Conservation (phyloP, 768 basidiomycete genomes). For the Hypholoma sublateritium region DNA sequence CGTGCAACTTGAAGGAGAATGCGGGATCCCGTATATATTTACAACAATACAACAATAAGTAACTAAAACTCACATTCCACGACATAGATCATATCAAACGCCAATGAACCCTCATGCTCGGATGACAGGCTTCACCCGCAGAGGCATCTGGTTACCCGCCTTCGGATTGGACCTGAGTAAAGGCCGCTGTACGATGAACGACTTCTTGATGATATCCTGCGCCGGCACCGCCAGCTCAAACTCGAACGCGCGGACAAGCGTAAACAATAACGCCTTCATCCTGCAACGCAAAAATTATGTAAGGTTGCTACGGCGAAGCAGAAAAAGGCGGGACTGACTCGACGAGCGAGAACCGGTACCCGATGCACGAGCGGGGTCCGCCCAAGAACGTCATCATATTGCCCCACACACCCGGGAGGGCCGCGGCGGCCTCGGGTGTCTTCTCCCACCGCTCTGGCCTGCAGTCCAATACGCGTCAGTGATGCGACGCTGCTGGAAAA, state of each 20-base stretch:
- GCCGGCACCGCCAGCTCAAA: conserved; percentile 48
- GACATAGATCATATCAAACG: too few species aligned
- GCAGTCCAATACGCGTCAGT: background rate
- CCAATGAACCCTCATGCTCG: too few species aligned
- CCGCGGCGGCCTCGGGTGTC: conserved; percentile 39
- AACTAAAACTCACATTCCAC: too few species aligned
- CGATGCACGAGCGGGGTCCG: conserved; percentile 66
- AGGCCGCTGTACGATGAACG: conserved; percentile 42
- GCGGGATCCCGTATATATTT: too few species aligned
- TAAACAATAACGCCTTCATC: conserved; percentile 31
- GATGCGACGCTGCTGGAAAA: background rate
- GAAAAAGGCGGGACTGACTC: conserved; percentile 39
- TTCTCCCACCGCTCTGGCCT: conserved; percentile 68
- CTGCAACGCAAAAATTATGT: conserved; percentile 9
- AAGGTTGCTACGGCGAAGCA: background rate
- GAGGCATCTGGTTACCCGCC: conserved; percentile 43
- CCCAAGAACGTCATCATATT: conserved; percentile 62
- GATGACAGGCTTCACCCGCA: conserved; percentile 32
- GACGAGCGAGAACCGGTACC: conserved; percentile 61
- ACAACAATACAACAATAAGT: too few species aligned
- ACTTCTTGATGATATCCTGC: conserved; percentile 31
- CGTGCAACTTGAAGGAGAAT: too few species aligned
- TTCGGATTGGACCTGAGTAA: conserved; percentile 40
- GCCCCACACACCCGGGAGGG: conserved; percentile 61
- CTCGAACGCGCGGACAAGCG: conserved; percentile 37